Conservation (phyloP, 202 grass and related monocot species). For the Brachypodium distachyon region DNA sequence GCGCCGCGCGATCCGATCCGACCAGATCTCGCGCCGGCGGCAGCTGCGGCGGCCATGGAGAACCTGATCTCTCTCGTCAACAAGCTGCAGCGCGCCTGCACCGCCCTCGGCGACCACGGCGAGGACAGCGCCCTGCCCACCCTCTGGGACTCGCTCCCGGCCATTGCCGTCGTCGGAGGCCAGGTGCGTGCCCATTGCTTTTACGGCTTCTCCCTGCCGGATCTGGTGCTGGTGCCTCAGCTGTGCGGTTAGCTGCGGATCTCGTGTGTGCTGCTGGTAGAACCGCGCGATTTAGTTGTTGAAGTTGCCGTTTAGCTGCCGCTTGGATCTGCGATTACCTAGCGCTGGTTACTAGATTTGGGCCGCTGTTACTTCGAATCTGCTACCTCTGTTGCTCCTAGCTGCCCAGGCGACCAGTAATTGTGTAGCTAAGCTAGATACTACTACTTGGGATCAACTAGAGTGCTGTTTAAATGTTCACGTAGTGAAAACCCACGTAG, state of each 20-base stretch:
- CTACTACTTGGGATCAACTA: background rate
- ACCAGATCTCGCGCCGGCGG: conserved; percentile 21
- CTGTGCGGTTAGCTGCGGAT: conserved; percentile 14
- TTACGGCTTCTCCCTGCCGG: background rate
- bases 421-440: background rate
- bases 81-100: conserved; percentile 94
- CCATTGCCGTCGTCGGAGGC: conserved; percentile 95
- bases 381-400: background rate
- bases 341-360: no score
- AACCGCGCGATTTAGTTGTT: background rate
- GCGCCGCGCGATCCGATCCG: conserved; percentile 13
- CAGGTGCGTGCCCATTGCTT: conserved; percentile 51
- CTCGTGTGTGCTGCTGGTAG: conserved; percentile 9
- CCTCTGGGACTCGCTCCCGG: conserved; percentile 91
- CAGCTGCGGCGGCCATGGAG: background rate
- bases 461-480: background rate
- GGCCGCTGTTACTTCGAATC: no score
- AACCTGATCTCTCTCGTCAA: conserved; percentile 5
- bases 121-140: conserved; percentile 91
- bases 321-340: conserved; percentile 24
- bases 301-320: background rate
- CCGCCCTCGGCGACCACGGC: conserved; percentile 89
- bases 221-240: conserved; percentile 18
- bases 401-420: background rate
- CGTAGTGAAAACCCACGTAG: background rate